Evolutionary conservation across 139 green algal genomes (phyloP), one percentile per base, ranked within the genome.

Genomic region (Monoraphidium neglectum): DNA sequence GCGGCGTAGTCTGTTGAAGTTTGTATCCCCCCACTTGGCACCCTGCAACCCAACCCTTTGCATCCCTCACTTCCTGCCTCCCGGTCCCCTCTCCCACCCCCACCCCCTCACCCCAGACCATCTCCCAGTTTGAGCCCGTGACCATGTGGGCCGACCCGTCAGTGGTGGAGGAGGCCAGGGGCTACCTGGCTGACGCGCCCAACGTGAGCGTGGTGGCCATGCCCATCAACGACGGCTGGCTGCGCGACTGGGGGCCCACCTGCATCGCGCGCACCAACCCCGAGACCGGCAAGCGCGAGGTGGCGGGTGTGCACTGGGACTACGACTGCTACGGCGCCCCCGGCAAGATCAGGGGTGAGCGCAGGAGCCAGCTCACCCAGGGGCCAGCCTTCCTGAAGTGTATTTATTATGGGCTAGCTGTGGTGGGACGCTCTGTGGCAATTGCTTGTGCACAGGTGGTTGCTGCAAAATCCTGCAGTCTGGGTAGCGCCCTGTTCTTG

Each of bases 221-320:
- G 38, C 77, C 77, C 23, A 71, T 68, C 26, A 75, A 89, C 46
- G 87, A 92, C 71, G 81, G 84, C 49, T 93, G 88, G 88, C 69
- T 81, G 24, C 78, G 88, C 4, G 88, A 93, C 81, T 92, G 84
- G 84, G 88, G 88, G 1, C 87, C 88, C 13, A 87, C 73, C 37
- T 88, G 85, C 76, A 68, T 90, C 6, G 85, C 80, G 3, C 53
- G 75, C 18, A 74, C 77, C 37, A 72, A 83, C 49, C 60, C 74
- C 2, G 67, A 72, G 43, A 83, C 75, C n/a, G 84, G 87, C 57
- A 78, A 83, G 43, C 74, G 83, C 4, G 76, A 82, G 30, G 83
- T 93, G 54, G 86, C 83, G 4, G 88, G 84, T 28, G 76, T 90
- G 38, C 83, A 89, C 77, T 93, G 83, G 78, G 81, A 89, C 77